Conservation (phyloP, 805 yeast genomes). For the Wickerhamiella galacta region DNA sequence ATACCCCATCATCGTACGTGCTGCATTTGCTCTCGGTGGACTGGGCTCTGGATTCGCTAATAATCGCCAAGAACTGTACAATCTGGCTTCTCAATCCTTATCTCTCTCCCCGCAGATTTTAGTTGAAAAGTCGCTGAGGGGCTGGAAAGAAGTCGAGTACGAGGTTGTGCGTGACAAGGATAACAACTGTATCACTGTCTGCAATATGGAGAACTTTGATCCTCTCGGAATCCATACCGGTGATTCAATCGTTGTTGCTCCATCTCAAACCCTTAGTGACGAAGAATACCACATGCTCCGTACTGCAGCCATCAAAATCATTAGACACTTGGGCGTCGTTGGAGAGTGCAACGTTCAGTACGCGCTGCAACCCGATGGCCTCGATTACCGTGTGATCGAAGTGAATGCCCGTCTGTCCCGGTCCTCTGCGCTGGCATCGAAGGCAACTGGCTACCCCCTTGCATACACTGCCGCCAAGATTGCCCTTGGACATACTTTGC, state of each 20-base stretch:
- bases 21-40: constrained; percentile 96
- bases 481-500: constrained; percentile 85
- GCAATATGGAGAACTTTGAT: constrained; percentile 98
- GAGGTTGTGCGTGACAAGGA: constrained; percentile 96
- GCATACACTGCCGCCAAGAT: constrained; percentile 98
- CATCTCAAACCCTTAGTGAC: constrained; percentile 92
- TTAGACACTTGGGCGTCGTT: constrained; percentile 94
- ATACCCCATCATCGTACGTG: constrained; percentile 91
- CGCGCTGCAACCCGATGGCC: constrained; percentile 88
- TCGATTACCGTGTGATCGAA: constrained; percentile 91
- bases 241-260: constrained; percentile 97
- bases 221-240: constrained; percentile 98
- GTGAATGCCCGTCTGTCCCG: constrained; percentile 94
- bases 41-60: constrained; percentile 94
- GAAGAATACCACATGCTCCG: constrained; percentile 97
- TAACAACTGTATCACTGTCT: constrained; percentile 94
- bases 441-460: constrained; percentile 96
- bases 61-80: constrained; percentile 63
- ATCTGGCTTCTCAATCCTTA: constrained; percentile 77
- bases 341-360: constrained; percentile 99
- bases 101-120: constrained; percentile 86
- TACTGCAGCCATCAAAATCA: constrained; percentile 91
- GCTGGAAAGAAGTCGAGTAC: constrained; percentile 98
- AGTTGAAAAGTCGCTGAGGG: constrained; percentile 92
- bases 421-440: constrained; percentile 94